phyloP scores from a whole-genome alignment of 2,329 filamentous ascomycete species.

The Trichoderma breve region DNA sequence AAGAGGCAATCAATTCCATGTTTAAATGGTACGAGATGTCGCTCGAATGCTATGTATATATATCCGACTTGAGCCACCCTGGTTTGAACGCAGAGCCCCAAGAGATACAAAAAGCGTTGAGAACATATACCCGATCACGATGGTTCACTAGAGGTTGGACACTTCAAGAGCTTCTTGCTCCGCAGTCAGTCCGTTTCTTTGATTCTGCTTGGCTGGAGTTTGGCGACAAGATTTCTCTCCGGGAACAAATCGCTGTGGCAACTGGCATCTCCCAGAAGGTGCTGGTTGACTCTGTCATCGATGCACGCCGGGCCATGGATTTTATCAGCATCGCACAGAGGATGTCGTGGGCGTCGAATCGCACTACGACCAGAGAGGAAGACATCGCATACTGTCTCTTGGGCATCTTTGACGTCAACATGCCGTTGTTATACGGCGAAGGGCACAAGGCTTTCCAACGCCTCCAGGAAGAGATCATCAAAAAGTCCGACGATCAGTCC shows the following conservation, averaged over 20 bases:
- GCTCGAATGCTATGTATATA: background rate
- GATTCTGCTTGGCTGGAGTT: background rate
- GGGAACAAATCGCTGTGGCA: background rate
- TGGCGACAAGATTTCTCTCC: background rate
- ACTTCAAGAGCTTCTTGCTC: background rate
- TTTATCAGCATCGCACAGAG: background rate
- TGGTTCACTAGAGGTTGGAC: background rate
- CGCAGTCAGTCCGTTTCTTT: background rate
- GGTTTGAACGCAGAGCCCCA: background rate
- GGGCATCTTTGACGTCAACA: background rate
- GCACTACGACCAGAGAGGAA: background rate
- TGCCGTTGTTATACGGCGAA: background rate
- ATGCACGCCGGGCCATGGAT: background rate
- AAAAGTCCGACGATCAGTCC: background rate
- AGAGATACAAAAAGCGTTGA: background rate
- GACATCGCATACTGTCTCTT: background rate
- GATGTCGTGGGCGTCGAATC: background rate
- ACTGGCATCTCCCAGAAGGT: background rate
- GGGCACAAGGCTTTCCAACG: background rate
- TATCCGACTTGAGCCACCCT: background rate
- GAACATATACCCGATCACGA: accelerated
- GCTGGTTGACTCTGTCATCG: background rate
- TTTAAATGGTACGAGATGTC: background rate
- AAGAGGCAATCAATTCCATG: background rate
- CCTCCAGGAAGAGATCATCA: background rate